Evolutionary conservation across 352 stramenopile species (phyloP), one percentile per base, ranked within the genome.

Genomic region (Pythium vanterpoolii): DNA sequence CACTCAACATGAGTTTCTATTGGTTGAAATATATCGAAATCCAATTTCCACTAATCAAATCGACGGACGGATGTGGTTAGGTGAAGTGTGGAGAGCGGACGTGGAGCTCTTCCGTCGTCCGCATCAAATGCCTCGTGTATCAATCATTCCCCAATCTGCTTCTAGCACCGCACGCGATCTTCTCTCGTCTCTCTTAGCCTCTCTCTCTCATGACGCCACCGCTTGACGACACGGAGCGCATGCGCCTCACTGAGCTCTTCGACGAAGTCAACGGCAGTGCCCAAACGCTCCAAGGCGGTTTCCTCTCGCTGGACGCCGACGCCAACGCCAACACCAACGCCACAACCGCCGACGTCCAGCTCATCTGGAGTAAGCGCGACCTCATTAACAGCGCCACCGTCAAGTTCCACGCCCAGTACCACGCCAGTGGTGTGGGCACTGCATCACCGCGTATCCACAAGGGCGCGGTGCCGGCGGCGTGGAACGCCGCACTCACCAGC

Each of bases 291-390:
- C 40, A 77, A 24, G 38, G 56, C 47, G 79, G 79, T 2, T 78
- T 76, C 56, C 61, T 89, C 5, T 42, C 49, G 0, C 50, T 80
- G 2, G 52, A 80, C 18, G 24, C 24, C n/a, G 5, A 26, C 4
- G 51, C n/a, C 14, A 27, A 39, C 5, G 49, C 68, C 27, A 50
- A n/a, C n/a, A n/a, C n/a, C n/a, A n/a, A n/a, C 34, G 9, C 34
- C 9, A 16, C 10, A 42, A 2, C 1, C 63, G 24, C 73, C 79
- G 14, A 47, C 56, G 71, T 82, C 58, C 76, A 88, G 53, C 55
- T 90, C 30, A 57, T 90, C 14, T 88, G 77, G 80, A 51, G 64
- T 64, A 75, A 79, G 56, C 84, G 68, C 31, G 80, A 90, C 47
- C 60, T 88, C 39, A 52, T 87, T 42, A 83, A 86, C 64, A 77